phyloP scores from a whole-genome alignment of 495 filamentous ascomycete species.

The Poronia punctata region DNA sequence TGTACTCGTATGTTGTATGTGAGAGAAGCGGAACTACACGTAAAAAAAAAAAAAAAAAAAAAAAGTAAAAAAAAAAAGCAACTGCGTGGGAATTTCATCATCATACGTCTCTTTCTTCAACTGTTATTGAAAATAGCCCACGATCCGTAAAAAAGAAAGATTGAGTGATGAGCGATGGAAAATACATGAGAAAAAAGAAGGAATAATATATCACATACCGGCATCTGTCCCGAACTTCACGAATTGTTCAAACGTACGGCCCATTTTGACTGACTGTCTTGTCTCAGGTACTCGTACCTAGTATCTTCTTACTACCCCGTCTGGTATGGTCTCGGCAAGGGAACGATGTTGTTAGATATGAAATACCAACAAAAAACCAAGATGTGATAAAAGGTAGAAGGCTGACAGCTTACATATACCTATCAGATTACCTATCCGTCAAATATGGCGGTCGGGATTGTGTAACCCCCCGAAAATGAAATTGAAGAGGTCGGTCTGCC shows the following conservation, averaged over 20 bases:
- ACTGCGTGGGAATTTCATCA: neutral
- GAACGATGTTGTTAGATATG: neutral
- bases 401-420: too few relatives aligned
- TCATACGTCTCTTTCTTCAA: neutral
- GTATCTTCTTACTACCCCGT: too few relatives aligned
- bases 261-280: constrained; percentile 8
- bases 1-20: neutral
- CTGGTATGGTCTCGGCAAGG: too few relatives aligned
- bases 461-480: too few relatives aligned
- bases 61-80: constrained; percentile 10
- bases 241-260: constrained; percentile 30
- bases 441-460: too few relatives aligned
- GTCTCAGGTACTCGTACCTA: too few relatives aligned
- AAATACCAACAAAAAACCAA: neutral
- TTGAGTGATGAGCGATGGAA: neutral
- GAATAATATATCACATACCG: constrained; percentile 24
- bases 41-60: constrained; percentile 1
- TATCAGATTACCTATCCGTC: too few relatives aligned
- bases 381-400: too few relatives aligned
- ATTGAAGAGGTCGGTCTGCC: too few relatives aligned
- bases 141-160: too few relatives aligned
- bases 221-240: constrained; percentile 37
- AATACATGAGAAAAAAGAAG: constrained; percentile 7
- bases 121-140: too few relatives aligned
- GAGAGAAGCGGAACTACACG: constrained; percentile 3